Conservation (phyloP, 768 basidiomycete genomes). For the Sistotremastrum niveocremeum region DNA sequence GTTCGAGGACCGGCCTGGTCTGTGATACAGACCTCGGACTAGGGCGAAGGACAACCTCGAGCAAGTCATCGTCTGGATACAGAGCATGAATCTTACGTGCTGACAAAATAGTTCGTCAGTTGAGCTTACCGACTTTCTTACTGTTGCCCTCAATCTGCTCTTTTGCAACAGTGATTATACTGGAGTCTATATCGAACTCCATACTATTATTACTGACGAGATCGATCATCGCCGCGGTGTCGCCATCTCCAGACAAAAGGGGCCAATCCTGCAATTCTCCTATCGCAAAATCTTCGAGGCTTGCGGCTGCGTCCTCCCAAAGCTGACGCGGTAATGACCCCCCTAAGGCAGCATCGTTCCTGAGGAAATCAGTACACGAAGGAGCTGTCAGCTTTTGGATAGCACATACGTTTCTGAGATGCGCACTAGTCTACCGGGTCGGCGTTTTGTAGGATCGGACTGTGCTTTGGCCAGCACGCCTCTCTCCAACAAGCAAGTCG, state of each 20-base stretch:
- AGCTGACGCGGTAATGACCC: constrained; percentile 51
- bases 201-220: constrained; percentile 75
- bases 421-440: constrained; percentile 62
- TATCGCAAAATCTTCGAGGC: constrained; percentile 42
- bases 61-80: constrained; percentile 63
- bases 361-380: constrained; percentile 13
- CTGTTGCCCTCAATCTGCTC: constrained; percentile 67
- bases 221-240: constrained; percentile 60
- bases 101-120: not conserved
- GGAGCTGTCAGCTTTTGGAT: constrained; percentile 6
- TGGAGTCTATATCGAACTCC: constrained; percentile 58
- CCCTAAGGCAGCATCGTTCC: constrained; percentile 54
- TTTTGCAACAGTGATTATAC: constrained; percentile 41
- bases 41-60: constrained; percentile 47
- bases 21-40: constrained; percentile 25
- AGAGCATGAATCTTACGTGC: not conserved
- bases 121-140: constrained; percentile 66
- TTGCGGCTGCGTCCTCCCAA: constrained; percentile 54
- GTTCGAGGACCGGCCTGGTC: constrained; percentile 1
- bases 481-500: constrained; percentile 44
- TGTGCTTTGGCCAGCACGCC: constrained; percentile 55
- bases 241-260: constrained; percentile 65
- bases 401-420: constrained; percentile 53
- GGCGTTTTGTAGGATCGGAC: constrained; percentile 45
- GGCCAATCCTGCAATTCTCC: constrained; percentile 67